Conservation (phyloP, 768 basidiomycete species). For the Pleurotus citrinopileatus region DNA sequence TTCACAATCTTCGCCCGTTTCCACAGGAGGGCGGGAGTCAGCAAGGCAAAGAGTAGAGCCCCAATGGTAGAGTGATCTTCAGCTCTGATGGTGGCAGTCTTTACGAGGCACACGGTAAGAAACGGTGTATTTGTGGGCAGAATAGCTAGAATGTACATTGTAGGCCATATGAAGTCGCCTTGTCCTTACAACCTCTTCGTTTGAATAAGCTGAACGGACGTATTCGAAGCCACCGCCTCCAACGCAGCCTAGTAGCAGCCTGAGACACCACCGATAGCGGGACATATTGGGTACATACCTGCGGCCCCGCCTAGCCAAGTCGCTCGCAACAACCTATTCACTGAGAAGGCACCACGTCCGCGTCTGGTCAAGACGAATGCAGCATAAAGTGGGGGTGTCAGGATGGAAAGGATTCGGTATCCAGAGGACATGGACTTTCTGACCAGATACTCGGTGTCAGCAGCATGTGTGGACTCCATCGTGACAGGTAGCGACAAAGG, state of each 20-base stretch:
- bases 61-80: constrained; percentile 81
- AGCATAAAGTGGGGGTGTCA: constrained; percentile 61
- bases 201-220: constrained; percentile 53
- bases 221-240: constrained; percentile 60
- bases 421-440: constrained; percentile 63
- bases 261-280: constrained; percentile 7
- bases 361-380: constrained; percentile 51
- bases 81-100: constrained; percentile 58
- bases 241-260: constrained; percentile 37
- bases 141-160: constrained; percentile 39
- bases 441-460: constrained; percentile 65
- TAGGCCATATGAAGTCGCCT: constrained; percentile 53
- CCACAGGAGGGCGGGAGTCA: constrained; percentile 74
- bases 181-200: constrained; percentile 42
- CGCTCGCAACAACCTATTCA: constrained; percentile 65
- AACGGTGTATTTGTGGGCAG: not conserved
- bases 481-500: not conserved
- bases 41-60: constrained; percentile 54
- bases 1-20: constrained; percentile 61
- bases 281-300: constrained; percentile 37
- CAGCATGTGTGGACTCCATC: constrained; percentile 32
- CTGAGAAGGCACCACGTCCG: constrained; percentile 50
- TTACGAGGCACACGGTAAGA: not conserved
- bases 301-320: constrained; percentile 69
- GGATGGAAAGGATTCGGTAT: constrained; percentile 62